Evolutionary conservation across 441 rosid genomes (phyloP).

Genomic region (Metrosideros polymorpha): DNA sequence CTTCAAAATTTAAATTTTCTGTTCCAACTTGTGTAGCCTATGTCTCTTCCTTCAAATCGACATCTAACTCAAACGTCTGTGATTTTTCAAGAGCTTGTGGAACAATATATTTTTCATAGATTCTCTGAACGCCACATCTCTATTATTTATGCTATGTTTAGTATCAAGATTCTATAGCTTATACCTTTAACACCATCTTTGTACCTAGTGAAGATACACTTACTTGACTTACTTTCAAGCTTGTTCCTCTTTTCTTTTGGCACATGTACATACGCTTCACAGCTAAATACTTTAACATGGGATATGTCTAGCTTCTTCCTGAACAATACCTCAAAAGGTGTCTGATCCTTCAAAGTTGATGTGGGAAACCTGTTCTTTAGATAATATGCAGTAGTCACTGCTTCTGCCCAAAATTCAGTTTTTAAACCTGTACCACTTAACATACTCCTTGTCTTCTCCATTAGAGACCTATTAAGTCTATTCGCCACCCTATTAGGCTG

Average conservation of each 20-base stretch:
- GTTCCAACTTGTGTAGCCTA: no score
- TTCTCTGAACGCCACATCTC: not conserved
- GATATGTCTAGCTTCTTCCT: rapidly evolving
- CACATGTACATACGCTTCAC: not conserved
- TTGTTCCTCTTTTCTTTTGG: not conserved
- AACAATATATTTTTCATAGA: no score
- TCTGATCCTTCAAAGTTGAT: not conserved
- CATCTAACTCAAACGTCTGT: rapidly evolving
- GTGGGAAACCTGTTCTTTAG: not conserved
- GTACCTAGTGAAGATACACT: not conserved
- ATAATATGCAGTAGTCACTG: not conserved
- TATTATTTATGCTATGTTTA: no score
- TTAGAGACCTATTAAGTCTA: not conserved
- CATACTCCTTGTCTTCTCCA: not conserved
- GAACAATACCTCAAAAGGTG: rapidly evolving
- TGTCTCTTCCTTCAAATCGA: no score
- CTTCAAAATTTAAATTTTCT: no score
- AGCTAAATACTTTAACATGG: not conserved
- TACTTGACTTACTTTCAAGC: not conserved
- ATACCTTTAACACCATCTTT: not conserved
- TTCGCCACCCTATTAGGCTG: not conserved
- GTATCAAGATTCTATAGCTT: rapidly evolving
- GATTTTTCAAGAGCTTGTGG: not conserved
- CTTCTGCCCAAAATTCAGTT: rapidly evolving
- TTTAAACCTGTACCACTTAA: rapidly evolving